A percentile compares a stretch with the other conserved stretches of the same genome.
Evolutionary conservation across 2,329 filamentous ascomycete genomes (phyloP).

Genomic region (Trichophyton rubrum): DNA sequence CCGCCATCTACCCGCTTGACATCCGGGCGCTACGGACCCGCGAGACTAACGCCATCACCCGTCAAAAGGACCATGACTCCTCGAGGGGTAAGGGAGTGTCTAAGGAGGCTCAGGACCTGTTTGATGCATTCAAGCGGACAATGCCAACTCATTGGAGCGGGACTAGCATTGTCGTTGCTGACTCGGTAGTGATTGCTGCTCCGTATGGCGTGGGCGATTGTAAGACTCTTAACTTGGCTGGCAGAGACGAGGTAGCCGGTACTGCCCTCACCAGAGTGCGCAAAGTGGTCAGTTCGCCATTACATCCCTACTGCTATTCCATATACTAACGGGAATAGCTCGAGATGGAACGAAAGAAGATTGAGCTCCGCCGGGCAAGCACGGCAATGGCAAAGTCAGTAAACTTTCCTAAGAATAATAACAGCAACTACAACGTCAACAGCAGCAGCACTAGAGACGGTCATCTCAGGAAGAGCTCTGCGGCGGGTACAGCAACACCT

Average conservation of each 20-base stretch:
- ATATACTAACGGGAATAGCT: slow-evolving; percentile 20
- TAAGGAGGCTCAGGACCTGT: slow-evolving; percentile 50
- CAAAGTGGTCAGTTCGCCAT: slow-evolving; percentile 34
- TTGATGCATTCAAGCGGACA: slow-evolving; percentile 48
- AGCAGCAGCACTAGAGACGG: neutral
- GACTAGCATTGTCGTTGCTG: slow-evolving; percentile 47
- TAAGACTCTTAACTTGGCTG: slow-evolving; percentile 23
- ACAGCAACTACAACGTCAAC: neutral
- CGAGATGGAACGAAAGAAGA: slow-evolving; percentile 39
- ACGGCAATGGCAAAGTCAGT: slow-evolving; percentile 16
- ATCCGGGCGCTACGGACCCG: slow-evolving; percentile 42
- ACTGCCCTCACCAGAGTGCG: slow-evolving; percentile 34
- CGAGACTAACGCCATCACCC: slow-evolving; percentile 43
- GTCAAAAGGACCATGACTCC: slow-evolving; percentile 46
- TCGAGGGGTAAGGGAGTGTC: slow-evolving; percentile 49
- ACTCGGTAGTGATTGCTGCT: slow-evolving; percentile 46
- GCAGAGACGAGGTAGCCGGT: slow-evolving; percentile 23
- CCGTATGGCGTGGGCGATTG: slow-evolving; percentile 49
- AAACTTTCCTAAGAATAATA: slow-evolving; percentile 4
- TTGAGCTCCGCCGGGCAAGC: slow-evolving; percentile 32
- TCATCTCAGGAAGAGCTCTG: neutral
- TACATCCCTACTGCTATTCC: neutral
- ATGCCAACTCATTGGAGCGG: slow-evolving; percentile 50
- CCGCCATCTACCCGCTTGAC: slow-evolving; percentile 37
- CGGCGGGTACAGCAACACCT: neutral